Evolutionary conservation across 1,284 basidiomycete genomes (phyloP).

Genomic region (Bjerkandera adusta): DNA sequence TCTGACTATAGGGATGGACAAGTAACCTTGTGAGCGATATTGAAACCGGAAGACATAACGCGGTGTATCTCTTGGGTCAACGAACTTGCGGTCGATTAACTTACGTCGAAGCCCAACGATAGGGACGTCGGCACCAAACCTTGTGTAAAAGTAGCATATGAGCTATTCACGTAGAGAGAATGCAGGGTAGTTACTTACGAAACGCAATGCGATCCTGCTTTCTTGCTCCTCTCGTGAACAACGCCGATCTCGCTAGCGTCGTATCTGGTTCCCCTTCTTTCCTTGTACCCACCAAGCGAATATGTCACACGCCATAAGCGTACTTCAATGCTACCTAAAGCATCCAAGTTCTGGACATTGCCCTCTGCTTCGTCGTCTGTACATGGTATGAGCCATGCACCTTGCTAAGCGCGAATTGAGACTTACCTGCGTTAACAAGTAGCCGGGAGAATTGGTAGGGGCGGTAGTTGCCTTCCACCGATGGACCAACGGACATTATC

Average conservation of each 20-base stretch:
- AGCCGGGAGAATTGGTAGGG: too few relatives aligned
- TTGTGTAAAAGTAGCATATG: background rate
- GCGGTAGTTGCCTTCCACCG: background rate
- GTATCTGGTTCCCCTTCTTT: background rate
- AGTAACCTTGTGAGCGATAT: background rate
- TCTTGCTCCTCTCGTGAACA: conserved; percentile 25
- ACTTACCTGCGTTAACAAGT: too few relatives aligned
- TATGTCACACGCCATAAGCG: background rate
- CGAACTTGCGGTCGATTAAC: background rate
- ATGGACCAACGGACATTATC: background rate
- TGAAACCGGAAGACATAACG: background rate
- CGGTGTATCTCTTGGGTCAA: background rate
- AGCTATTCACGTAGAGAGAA: too few relatives aligned
- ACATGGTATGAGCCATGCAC: too few relatives aligned
- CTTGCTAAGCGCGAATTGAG: too few relatives aligned
- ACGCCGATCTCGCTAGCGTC: conserved; percentile 5
- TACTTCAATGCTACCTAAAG: background rate
- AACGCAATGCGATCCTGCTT: conserved; percentile 21
- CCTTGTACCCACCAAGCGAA: too few relatives aligned
- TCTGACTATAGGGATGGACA: background rate
- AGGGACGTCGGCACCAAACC: background rate
- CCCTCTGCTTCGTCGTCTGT: too few relatives aligned
- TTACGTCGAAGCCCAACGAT: background rate
- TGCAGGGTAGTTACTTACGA: conserved; percentile 12
- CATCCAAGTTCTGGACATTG: too few relatives aligned